phyloP scores from a whole-genome alignment of 1,139 yeast species.

The Suhomyces ambrosiae region DNA sequence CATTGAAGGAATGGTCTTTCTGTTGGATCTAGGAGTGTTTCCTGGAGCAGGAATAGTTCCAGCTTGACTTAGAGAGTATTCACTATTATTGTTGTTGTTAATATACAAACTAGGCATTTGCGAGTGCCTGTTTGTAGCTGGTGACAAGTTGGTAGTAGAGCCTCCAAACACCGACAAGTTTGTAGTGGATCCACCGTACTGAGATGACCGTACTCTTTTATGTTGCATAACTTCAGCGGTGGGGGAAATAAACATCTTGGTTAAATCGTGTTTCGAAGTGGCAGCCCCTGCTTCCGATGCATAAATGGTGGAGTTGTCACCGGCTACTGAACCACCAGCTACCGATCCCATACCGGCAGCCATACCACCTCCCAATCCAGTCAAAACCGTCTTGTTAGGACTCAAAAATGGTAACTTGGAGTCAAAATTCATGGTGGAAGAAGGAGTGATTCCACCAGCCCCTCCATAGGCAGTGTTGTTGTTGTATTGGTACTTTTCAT shows the following conservation, averaged over 20 bases:
- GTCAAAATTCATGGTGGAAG: constrained; percentile 27
- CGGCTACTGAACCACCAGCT: constrained; percentile 29
- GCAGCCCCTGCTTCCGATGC: constrained; percentile 38
- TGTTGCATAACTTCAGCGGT: constrained; percentile 72
- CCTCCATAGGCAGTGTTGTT: constrained; percentile 40
- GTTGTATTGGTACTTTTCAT: constrained; percentile 42
- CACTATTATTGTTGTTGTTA: constrained; percentile 37
- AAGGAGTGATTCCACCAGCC: constrained; percentile 21
- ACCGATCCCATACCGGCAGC: constrained; percentile 8
- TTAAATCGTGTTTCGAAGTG: constrained; percentile 44
- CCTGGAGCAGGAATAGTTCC: constrained; percentile 6
- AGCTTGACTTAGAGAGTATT: constrained; percentile 26
- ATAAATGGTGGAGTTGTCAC: constrained; percentile 44
- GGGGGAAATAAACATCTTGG: constrained; percentile 72
- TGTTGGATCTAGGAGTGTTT: constrained; percentile 15
- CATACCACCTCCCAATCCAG: constrained; percentile 19
- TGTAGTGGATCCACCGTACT: constrained; percentile 25
- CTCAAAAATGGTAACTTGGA: constrained; percentile 42
- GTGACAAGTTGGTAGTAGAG: constrained; percentile 31
- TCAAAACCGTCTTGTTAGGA: constrained; percentile 24
- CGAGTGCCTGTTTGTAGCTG: constrained; percentile 36
- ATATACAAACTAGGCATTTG: constrained; percentile 39
- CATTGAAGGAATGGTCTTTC: constrained; percentile 55
- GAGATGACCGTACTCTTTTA: constrained; percentile 33
- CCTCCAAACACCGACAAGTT: constrained; percentile 29